phyloP scores from a whole-genome alignment of 768 basidiomycete species.

The Russula ochroleuca region DNA sequence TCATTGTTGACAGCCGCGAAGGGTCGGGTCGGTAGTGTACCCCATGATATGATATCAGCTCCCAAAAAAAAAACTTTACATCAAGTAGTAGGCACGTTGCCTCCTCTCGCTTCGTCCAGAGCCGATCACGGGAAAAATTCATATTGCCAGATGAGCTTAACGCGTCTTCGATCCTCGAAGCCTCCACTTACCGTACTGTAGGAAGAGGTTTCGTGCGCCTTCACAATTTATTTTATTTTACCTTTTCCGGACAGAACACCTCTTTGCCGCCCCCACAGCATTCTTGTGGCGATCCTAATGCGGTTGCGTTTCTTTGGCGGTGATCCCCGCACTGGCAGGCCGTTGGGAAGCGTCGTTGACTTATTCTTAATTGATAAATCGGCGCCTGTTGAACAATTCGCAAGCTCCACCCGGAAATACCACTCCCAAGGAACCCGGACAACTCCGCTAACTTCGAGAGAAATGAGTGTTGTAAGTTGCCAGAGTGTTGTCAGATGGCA shows the following conservation, averaged over 20 bases:
- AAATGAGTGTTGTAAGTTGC: no score
- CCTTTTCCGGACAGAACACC: background rate
- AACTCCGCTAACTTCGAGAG: no score
- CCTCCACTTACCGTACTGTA: background rate
- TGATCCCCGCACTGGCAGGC: constrained; percentile 1
- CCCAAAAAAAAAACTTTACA: background rate
- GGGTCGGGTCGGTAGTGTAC: no score
- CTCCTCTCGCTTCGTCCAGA: background rate
- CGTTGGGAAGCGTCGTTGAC: background rate
- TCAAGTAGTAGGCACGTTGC: background rate
- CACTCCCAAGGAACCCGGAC: no score
- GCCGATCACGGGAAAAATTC: constrained; percentile 6
- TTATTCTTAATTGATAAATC: no score
- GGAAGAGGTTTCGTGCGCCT: background rate
- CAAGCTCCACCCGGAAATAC: no score
- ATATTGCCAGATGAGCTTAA: constrained; percentile 5
- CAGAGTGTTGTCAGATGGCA: no score
- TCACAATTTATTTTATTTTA: background rate
- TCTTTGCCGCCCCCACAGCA: background rate
- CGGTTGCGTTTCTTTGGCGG: background rate
- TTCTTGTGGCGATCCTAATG: constrained; percentile 11
- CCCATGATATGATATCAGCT: background rate
- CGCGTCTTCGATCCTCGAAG: background rate
- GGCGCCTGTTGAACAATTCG: background rate
- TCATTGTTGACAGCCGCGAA: background rate